Base-by-base conservation (phyloP, 768 basidiomycete species). In the Boletus fagicola region DNA sequence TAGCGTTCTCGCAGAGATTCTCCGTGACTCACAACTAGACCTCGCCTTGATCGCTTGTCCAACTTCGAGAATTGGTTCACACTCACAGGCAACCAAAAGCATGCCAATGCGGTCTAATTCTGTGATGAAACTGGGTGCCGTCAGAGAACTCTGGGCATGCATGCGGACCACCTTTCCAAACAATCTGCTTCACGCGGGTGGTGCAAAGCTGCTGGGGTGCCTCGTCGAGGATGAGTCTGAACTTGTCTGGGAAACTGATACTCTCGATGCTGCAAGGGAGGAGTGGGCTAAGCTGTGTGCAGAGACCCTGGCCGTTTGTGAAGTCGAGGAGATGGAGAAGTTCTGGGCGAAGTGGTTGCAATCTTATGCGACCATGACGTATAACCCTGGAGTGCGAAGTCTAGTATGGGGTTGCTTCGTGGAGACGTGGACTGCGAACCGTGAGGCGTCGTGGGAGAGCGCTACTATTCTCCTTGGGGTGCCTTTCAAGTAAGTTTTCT, bases 221-320 rank as follows among this genome's bases (percentile, higher is more conserved):
- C 74, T 92, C 22, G 68, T 83, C 63, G 69, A 77, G 53, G 76
- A 76, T 40, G 82, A 83, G 53, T 68, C 73, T 16, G 74, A 76
- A 31, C 74, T 84, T 12, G 68, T 80, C 31, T 72, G 69, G 57
- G 75, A 78, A 49, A 74, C 78, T 20, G 77, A 78, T 40, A 65
- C 72, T 18, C 72, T 74, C 2, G 75, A 80, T 38, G 71, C 77
- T 31, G 78, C 83, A 12, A 76, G 80, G 48, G 71, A 68, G 18
- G 75, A 80, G 39, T 92, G 90, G 90, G 79, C 83, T 2, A 71
- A 65, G 16, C 67, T 91, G 0, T 86, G 84, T 56, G 77, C 83
- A 11, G 85, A 87, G 51, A 76, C 80, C 8, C 58, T 82, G 31
- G 69, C 76, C 10, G 68, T 78, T 20, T 83, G 81, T 56, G 81